phyloP scores from a whole-genome alignment of 495 filamentous ascomycete species.

The Neurospora intermedia region DNA sequence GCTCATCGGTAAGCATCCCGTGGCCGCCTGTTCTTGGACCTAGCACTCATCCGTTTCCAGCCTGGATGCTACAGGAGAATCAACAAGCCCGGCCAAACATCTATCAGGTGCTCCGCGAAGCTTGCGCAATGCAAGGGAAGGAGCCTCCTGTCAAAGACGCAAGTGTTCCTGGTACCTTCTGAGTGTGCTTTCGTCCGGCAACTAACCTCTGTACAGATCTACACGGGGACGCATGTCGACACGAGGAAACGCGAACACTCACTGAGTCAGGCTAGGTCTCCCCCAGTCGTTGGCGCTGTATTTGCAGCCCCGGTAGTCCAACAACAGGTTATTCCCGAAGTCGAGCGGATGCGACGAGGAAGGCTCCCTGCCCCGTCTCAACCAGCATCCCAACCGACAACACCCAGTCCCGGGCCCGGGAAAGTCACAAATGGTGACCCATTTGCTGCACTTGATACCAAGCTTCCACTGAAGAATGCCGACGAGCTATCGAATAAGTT shows the following conservation, averaged over 20 bases:
- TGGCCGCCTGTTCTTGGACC: not conserved
- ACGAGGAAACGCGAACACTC: constrained; percentile 12
- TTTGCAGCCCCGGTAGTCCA: constrained; percentile 57
- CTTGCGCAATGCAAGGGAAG: constrained; percentile 77
- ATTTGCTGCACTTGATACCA: constrained; percentile 76
- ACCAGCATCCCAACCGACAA: constrained; percentile 29
- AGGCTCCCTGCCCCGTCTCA: constrained; percentile 51
- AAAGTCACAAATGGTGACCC: constrained; percentile 68
- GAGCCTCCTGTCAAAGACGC: constrained; percentile 90
- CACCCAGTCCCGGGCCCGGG: constrained; percentile 65
- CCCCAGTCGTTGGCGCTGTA: constrained; percentile 59
- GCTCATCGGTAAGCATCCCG: constrained; percentile 62
- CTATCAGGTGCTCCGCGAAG: constrained; percentile 80
- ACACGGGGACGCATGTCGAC: constrained; percentile 50
- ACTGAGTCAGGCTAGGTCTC: constrained; percentile 22
- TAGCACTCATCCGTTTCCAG: constrained; percentile 40
- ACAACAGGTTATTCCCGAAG: constrained; percentile 70
- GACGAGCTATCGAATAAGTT: constrained; percentile 83
- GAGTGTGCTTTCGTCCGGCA: not conserved
- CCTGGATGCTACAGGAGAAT: constrained; percentile 81
- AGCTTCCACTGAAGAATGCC: constrained; percentile 35
- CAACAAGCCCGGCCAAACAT: constrained; percentile 80
- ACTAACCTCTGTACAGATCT: constrained; percentile 52
- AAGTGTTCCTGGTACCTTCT: constrained; percentile 22
- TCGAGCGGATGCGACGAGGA: constrained; percentile 89